Conservation (phyloP, 1,284 basidiomycete species). For the Boletus mariae region DNA sequence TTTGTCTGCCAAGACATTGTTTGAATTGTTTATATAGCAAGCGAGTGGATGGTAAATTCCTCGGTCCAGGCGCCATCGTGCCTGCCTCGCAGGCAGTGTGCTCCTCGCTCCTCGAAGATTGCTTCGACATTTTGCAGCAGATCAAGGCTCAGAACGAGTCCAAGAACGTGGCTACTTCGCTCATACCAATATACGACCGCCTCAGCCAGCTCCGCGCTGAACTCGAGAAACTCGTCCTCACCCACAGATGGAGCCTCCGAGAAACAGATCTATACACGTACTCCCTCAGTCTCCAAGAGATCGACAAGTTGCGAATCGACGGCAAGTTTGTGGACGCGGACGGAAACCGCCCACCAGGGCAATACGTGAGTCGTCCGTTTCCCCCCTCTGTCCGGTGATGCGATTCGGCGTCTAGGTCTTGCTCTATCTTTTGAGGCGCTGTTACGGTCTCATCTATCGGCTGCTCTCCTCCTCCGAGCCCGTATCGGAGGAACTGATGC, state of each 20-base stretch:
- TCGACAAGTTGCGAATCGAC: constrained; percentile 95
- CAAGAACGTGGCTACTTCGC: constrained; percentile 81
- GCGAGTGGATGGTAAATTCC: constrained; percentile 94
- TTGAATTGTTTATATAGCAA: constrained; percentile 47
- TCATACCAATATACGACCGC: constrained; percentile 95
- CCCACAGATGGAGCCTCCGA: constrained; percentile 94
- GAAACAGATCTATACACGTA: constrained; percentile 98
- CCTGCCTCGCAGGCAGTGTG: constrained; percentile 90
- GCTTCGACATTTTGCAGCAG: constrained; percentile 95
- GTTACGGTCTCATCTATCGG: constrained; percentile 94
- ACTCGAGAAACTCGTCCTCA: constrained; percentile 87
- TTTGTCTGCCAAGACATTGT: constrained; percentile 20
- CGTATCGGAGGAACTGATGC: constrained; percentile 98
- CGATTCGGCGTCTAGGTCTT: constrained; percentile 58
- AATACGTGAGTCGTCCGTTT: constrained; percentile 65
- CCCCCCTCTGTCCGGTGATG: background rate
- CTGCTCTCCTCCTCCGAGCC: constrained; percentile 97
- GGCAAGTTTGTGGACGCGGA: constrained; percentile 96
- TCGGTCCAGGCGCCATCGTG: constrained; percentile 88
- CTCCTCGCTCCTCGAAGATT: constrained; percentile 90
- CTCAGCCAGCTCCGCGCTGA: constrained; percentile 83
- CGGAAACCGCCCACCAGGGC: constrained; percentile 85
- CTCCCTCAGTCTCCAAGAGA: constrained; percentile 90
- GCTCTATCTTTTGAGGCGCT: constrained; percentile 88
- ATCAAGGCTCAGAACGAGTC: constrained; percentile 93